Base-by-base conservation (phyloP, 1,284 basidiomycete genomes). In the Peniophora sp. region DNA sequence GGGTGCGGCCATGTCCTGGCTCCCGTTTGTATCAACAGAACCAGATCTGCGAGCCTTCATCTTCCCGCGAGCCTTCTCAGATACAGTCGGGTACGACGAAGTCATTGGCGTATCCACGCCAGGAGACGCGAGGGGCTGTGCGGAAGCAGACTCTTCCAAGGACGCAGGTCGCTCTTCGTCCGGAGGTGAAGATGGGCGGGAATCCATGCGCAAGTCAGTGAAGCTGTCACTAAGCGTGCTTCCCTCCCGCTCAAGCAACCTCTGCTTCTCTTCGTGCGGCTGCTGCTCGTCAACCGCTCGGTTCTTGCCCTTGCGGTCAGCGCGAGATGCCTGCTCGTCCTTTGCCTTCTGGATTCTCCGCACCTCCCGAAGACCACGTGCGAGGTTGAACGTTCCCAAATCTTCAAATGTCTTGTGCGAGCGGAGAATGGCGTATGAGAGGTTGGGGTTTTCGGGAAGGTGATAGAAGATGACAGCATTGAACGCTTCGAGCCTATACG, bases 31-130 rank as follows among this genome's bases (percentile, higher is more conserved):
- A 52, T 89, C 86, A 39, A 76, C 57, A 3, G 85, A 86, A 49
- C 74, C 61, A 6, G 85, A 83, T 23, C 79, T 69, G 25, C 81
- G 72, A 54, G 78, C 83, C 54, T 79, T 80, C 85, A 92, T 88
- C 70, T 97, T 97, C 0, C 94, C 94, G 53, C 85, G 74, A 0
- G 80, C 90, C 63, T 95, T 96, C 63, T 93, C 90, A 36, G 88
- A 90, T 49, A 81, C 64, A 6, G n/a, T n/a, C n/a, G 66, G 61
- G 58, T 16, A 61, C 55, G 54, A 25, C 50, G 3, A 55, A 53
- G 24, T 58, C 14, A 50, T 55, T 9, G 64, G 63, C 3, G 61
- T 56, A 23, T 65, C 67, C 12, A 68, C 61, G 23, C 68, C 67
- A 19, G 79, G 75, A 2, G 75, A 74, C 61, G 70, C 68, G 20